Evolutionary conservation across 2,329 filamentous ascomycete species (phyloP).

Genomic region (Neofusicoccum umdonicola): DNA sequence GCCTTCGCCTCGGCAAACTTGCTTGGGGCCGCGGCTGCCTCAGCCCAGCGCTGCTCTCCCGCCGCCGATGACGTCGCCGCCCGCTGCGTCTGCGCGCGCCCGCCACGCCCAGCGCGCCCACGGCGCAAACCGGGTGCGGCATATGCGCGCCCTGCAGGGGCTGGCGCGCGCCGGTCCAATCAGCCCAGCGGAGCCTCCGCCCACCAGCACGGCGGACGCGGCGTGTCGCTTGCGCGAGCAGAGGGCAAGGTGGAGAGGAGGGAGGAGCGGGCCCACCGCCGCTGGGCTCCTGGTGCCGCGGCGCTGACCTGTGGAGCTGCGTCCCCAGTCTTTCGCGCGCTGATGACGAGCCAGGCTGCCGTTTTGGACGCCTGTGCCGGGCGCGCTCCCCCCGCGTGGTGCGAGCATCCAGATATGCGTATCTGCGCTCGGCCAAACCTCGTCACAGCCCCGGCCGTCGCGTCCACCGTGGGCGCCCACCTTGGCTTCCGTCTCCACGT

Average conservation of each 20-base stretch:
- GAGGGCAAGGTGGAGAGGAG: conserved; percentile 4
- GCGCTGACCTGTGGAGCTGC: background rate
- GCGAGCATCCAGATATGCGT: background rate
- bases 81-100: background rate
- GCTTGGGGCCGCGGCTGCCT: background rate
- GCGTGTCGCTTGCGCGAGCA: background rate
- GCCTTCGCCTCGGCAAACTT: conserved; percentile 11
- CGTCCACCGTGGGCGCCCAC: no score
- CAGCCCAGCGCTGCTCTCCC: conserved; percentile 7
- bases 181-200: background rate
- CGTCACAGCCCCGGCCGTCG: background rate
- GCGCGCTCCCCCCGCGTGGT: background rate
- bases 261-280: conserved; percentile 6
- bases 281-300: no score
- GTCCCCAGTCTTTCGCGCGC: background rate
- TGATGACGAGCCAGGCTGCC: conserved; percentile 6
- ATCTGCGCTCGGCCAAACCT: conserved; percentile 4
- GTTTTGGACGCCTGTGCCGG: conserved; percentile 3
- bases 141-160: background rate
- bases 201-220: background rate
- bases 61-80: conserved; percentile 3
- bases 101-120: background rate
- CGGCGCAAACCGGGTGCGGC: conserved; percentile 14
- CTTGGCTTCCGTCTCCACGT: background rate
- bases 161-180: background rate